These are phyloP conservation scores for Aspergillus campestris DNA, from an alignment of 495 filamentous ascomycete species.

Conservation along the genomic window DNA sequence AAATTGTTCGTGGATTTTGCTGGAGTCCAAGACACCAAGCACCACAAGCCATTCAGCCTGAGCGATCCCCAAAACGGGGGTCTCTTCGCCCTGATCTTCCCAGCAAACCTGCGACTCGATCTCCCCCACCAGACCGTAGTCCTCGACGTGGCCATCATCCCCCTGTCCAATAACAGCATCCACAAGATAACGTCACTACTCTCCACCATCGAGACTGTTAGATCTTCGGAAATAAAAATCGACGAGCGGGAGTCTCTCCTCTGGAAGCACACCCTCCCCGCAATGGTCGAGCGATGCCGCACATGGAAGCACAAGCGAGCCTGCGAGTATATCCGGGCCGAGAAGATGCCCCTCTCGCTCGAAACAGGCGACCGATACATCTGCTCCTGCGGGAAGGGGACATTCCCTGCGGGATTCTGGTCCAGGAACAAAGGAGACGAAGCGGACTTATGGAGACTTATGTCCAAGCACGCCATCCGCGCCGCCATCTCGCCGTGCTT, in stretches of 20 bases:
- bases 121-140: conserved; percentile 24
- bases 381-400: conserved; percentile 30
- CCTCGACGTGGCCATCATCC: conserved; percentile 41
- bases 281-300: conserved; percentile 46
- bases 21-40: conserved; percentile 25
- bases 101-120: conserved; percentile 9
- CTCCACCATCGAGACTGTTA: too few relatives aligned
- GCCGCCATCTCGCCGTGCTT: conserved; percentile 27
- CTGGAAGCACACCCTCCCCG: conserved; percentile 43
- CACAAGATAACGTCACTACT: conserved; percentile 22
- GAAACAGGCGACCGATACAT: conserved; percentile 13
- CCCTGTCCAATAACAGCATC: conserved; percentile 23
- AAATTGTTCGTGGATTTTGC: conserved; percentile 35
- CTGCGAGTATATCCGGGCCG: conserved; percentile 40
- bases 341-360: conserved; percentile 21
- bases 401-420: conserved; percentile 17
- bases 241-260: conserved; percentile 35
- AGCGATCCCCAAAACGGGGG: conserved; percentile 17
- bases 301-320: conserved; percentile 37
- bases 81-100: conserved; percentile 11
- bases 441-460: conserved; percentile 12
- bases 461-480: conserved; percentile 18
- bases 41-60: conserved; percentile 30
- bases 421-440: conserved; percentile 13
- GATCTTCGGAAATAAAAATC: too few relatives aligned